Conservation (phyloP, 1,284 basidiomycete species). For the Ceratobasidium sp. region DNA sequence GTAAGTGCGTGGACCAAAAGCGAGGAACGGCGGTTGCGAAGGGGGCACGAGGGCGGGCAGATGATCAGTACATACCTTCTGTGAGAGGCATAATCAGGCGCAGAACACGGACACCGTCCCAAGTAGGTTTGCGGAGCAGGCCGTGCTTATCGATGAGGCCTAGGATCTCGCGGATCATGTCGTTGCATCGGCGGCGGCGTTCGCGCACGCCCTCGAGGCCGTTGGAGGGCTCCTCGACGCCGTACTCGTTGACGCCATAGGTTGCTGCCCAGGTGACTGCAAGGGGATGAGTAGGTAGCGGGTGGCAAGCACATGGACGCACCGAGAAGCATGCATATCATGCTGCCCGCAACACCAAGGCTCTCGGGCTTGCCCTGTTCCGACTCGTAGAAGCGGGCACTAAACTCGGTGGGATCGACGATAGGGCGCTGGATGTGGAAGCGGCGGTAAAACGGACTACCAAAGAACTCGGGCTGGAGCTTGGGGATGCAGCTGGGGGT, state of each 20-base stretch:
- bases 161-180: slow-evolving; percentile 79
- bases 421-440: slow-evolving; percentile 80
- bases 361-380: slow-evolving; percentile 42
- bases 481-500: slow-evolving; percentile 69
- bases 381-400: slow-evolving; percentile 63
- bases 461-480: slow-evolving; percentile 81
- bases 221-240: slow-evolving; percentile 60
- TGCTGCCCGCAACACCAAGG: slow-evolving; percentile 42
- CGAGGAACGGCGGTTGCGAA: slow-evolving; percentile 36
- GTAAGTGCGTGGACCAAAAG: slow-evolving; percentile 23
- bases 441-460: slow-evolving; percentile 82
- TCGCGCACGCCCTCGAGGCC: slow-evolving; percentile 57
- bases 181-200: slow-evolving; percentile 61
- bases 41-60: slow-evolving; percentile 15
- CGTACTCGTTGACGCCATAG: slow-evolving; percentile 84
- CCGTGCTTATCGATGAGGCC: slow-evolving; percentile 82
- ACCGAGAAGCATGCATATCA: slow-evolving; percentile 50
- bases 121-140: slow-evolving; percentile 81
- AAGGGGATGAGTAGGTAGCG: background rate
- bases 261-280: slow-evolving; percentile 76
- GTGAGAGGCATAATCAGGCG: slow-evolving; percentile 83
- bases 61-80: slow-evolving; percentile 67
- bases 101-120: slow-evolving; percentile 85
- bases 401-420: slow-evolving; percentile 74
- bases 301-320: slow-evolving; percentile 18